phyloP scores from a whole-genome alignment of 2,329 filamentous ascomycete species.

The Apiospora pterosperma region DNA sequence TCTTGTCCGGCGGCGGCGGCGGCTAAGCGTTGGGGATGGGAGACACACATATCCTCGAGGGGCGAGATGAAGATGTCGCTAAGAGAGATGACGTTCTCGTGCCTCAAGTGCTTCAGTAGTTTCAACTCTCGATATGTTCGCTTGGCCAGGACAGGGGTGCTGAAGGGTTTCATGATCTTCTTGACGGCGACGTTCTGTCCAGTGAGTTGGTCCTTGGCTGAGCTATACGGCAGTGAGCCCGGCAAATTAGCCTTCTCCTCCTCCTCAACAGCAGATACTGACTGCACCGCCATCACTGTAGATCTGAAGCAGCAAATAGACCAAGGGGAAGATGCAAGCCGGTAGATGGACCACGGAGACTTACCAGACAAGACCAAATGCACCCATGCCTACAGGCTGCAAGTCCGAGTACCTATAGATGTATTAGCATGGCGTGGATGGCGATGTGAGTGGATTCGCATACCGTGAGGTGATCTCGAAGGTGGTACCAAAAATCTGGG shows the following conservation, averaged over 20 bases:
- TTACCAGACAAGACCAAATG: constrained; percentile 97
- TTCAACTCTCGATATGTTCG: constrained; percentile 97
- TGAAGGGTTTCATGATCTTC: constrained; percentile 99
- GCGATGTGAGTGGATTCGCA: constrained; percentile 3
- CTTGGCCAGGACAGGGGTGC: constrained; percentile 97
- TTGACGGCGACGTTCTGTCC: constrained; percentile 96
- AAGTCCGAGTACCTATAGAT: constrained; percentile 83
- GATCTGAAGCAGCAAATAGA: constrained; percentile 7
- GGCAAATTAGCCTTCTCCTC: constrained; percentile 9
- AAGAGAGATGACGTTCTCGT: constrained; percentile 98
- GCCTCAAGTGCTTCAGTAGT: constrained; percentile 90
- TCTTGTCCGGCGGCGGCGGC: constrained; percentile 7
- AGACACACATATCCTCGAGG: constrained; percentile 88
- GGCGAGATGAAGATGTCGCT: constrained; percentile 99
- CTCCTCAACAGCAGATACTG: background rate
- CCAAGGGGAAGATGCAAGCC: constrained; percentile 6
- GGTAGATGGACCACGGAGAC: constrained; percentile 21
- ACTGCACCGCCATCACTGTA: background rate
- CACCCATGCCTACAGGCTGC: constrained; percentile 98
- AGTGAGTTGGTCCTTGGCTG: constrained; percentile 95
- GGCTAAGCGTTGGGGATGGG: constrained; percentile 10
- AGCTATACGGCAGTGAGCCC: constrained; percentile 50
- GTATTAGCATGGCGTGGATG: constrained; percentile 10
- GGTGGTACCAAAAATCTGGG: constrained; percentile 98
- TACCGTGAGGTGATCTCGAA: constrained; percentile 99